Conservation (phyloP, 73 alveolate genomes). For the Paramecium caudatum region DNA sequence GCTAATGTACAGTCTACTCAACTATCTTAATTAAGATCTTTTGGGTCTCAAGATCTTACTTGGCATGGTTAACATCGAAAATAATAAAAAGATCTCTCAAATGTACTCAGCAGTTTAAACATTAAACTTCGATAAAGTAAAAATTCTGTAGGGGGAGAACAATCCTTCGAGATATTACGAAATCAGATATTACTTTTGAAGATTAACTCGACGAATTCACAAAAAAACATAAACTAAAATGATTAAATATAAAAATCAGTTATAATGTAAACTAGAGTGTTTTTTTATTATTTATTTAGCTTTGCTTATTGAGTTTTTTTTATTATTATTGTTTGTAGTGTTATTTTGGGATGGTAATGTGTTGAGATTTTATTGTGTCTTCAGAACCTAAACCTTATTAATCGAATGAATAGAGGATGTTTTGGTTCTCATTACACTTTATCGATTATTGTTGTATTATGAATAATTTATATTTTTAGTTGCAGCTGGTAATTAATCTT, state of each 20-base stretch:
- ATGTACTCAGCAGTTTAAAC: slow-evolving; percentile 28
- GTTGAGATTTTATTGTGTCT: background rate
- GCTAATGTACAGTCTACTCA: background rate
- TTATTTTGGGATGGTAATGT: no score
- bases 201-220: slow-evolving; percentile 35
- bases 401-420: slow-evolving; percentile 48
- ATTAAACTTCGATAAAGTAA: slow-evolving; percentile 8
- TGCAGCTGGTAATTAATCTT: background rate
- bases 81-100: slow-evolving; percentile 43
- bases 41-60: slow-evolving; percentile 3
- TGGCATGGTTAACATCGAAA: slow-evolving; percentile 44
- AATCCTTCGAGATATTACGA: background rate
- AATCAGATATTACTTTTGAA: slow-evolving; percentile 59
- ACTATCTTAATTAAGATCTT: background rate
- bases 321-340: background rate
- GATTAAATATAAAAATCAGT: background rate
- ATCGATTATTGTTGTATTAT: background rate
- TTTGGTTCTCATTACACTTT: background rate
- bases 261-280: slow-evolving; percentile 56
- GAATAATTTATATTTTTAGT: background rate
- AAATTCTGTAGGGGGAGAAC: background rate
- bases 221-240: slow-evolving; percentile 47
- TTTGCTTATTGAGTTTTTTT: background rate
- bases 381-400: background rate
- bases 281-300: slow-evolving; percentile 22